Evolutionary conservation across 176 grass and related monocot species (phyloP), one percentile per base, ranked within the genome.

Genomic region (bread wheat (Triticum aestivum)): DNA sequence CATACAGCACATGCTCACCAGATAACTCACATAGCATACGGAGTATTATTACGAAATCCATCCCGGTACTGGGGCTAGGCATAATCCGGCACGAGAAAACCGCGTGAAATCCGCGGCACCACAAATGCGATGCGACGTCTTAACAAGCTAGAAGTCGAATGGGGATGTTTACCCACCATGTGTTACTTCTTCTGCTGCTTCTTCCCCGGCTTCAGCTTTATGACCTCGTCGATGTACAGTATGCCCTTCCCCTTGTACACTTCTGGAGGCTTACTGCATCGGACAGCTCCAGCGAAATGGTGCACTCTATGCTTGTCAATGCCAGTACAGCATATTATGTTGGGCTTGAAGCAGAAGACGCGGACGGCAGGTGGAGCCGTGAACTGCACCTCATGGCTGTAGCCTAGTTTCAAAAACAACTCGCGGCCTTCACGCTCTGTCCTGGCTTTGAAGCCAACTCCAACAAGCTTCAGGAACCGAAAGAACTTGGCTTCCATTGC

Each of bases 361-460:
- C 87, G 75, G 61, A 97, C 94, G 3, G 87, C 89, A 13, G 91
- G 92, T 68, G 92, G 92, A 37, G 93, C 92, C 0, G 83, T 75
- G 59, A 97, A 97, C 34, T 90, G 89, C 35, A 97, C 86, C 65
- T 97, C 91, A 11, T 94, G 94, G 56, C 75, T 92, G 79, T 90
- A 97, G 6, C 94, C 92, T 4, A 94, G 45, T 65, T 97, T 97
- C 79, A 97, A 77, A 69, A 97, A 97, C 54, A 96, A 71, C 80
- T 93, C 82, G 1, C 89, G 86, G 23, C 89, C 94, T 88, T 89
- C 67, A 26, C 54, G 24, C 89, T 96, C 94, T 39, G 91, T 81
- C 76, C 94, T 89, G 12, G 91, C 91, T 91, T 91, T 96, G 32
- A 75, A 93, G 9, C 91, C 91, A 5, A 91, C 87, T 21, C 94